Evolutionary conservation across 371 early-diverging fungal species (phyloP), one percentile per base, ranked within the genome.

Genomic region (Capillidium heterosporum): DNA sequence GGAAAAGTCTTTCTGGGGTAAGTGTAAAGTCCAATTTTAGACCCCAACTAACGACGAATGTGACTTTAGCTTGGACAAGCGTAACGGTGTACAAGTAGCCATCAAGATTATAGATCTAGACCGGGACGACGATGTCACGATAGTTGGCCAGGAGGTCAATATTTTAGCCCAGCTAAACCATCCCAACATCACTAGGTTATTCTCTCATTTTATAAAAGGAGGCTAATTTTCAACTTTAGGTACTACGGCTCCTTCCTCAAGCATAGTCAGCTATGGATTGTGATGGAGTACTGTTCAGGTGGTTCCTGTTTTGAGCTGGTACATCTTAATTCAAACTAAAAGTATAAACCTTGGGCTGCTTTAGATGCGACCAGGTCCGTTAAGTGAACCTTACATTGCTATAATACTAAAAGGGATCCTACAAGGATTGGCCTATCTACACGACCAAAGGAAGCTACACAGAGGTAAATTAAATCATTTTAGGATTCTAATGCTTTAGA

Each of bases 91-190:
- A 57, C 82, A 81, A 5, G 90, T 92, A 26, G 93, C 93, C 13
- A 90, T 93, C 64, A 93, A 93, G 65, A 81, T 90, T 43, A 90
- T 91, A 63, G 89, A 91, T 62, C 71, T 92, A 27, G 91, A 91
- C 64, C 80, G 82, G 61, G 89, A 91, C 26, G 95, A 95, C 65
- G 95, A 95, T 63, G 93, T 95, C 59, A 94, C 94, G 59, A 95
- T 94, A 69, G 92, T 96, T 63, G 92, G 90, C 62, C 88, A 89
- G 64, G 98, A 97, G 64, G 95, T 95, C 65, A 80, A 78, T 53
- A 93, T 97, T 57, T 73, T 97, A 19, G 87, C 91, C n/a, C 94
- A 94, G 62, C 71, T 93, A 50, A 87, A 92, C 62, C 89, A 91
- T 8, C 80, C 76, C 32, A 83, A 80, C 66, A 87, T 94, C 32